Percentiles rank a stretch among this genome's conserved stretches.
These are phyloP conservation scores for Macrophomina phaseolina DNA, from an alignment of 2,329 filamentous ascomycete genomes.

Conservation along the genomic window DNA sequence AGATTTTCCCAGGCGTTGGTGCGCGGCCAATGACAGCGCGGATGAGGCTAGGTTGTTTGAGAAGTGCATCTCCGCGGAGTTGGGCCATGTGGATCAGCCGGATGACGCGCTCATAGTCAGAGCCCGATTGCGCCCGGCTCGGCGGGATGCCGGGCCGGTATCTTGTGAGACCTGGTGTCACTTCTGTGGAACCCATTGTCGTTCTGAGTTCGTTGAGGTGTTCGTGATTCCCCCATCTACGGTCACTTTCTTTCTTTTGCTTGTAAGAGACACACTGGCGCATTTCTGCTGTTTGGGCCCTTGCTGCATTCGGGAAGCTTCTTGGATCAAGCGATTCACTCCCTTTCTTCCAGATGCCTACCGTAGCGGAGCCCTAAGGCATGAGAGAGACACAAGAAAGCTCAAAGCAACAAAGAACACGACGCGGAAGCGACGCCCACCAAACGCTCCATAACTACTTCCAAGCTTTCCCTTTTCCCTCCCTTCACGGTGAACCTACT, in stretches of 20 bases:
- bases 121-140: background rate
- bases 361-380: too few species aligned
- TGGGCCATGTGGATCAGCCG: background rate
- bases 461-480: background rate
- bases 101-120: too few species aligned
- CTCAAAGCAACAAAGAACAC: too few species aligned
- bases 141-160: background rate
- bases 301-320: too few species aligned
- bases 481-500: background rate
- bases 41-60: background rate
- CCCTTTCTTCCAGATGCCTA: too few species aligned
- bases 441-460: too few species aligned
- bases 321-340: too few species aligned
- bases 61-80: conserved; percentile 10
- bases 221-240: background rate
- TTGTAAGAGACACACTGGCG: too few species aligned
- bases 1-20: background rate
- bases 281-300: too few species aligned
- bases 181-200: background rate
- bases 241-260: background rate
- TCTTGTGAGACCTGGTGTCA: background rate
- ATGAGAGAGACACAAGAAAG: too few species aligned
- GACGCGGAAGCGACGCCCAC: too few species aligned
- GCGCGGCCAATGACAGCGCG: background rate
- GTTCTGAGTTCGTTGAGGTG: background rate